Evolutionary conservation across 2,329 filamentous ascomycete genomes (phyloP).

Genomic region (Harringtonia lauricola): DNA sequence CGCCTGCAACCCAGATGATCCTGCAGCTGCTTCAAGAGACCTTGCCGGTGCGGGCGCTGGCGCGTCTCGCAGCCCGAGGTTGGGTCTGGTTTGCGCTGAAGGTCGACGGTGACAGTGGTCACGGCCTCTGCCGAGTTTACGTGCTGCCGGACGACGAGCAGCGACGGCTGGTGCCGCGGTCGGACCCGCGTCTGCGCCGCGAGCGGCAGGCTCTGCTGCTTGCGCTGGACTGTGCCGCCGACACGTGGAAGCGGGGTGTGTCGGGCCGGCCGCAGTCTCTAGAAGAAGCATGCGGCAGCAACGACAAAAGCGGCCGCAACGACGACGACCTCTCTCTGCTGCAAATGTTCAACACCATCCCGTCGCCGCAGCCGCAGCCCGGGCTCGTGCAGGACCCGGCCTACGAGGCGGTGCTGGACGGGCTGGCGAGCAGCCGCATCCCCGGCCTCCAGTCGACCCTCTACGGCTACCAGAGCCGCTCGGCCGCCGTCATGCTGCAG

Average conservation of each 20-base stretch:
- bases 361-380: conserved; percentile 52
- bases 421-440: conserved; percentile 41
- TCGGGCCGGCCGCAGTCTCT: no score
- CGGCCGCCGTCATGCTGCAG: conserved; percentile 74
- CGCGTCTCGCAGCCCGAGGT: background rate
- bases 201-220: conserved; percentile 36
- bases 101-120: conserved; percentile 9
- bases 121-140: conserved; percentile 40
- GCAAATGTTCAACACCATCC: conserved; percentile 61
- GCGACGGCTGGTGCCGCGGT: conserved; percentile 38
- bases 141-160: conserved; percentile 56
- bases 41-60: conserved; percentile 6
- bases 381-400: conserved; percentile 36
- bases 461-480: conserved; percentile 70
- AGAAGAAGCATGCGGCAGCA: no score
- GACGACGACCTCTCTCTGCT: conserved; percentile 44
- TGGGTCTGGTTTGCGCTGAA: conserved; percentile 36
- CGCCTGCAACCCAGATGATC: no score
- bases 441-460: conserved; percentile 52
- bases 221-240: conserved; percentile 41
- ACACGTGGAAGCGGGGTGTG: conserved; percentile 37
- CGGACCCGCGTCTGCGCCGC: conserved; percentile 29
- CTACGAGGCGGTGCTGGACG: conserved; percentile 40
- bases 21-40: conserved; percentile 8
- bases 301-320: background rate